Base-by-base conservation (phyloP, 257 asterid genomes). In the Nicotiana undulata region DNA sequence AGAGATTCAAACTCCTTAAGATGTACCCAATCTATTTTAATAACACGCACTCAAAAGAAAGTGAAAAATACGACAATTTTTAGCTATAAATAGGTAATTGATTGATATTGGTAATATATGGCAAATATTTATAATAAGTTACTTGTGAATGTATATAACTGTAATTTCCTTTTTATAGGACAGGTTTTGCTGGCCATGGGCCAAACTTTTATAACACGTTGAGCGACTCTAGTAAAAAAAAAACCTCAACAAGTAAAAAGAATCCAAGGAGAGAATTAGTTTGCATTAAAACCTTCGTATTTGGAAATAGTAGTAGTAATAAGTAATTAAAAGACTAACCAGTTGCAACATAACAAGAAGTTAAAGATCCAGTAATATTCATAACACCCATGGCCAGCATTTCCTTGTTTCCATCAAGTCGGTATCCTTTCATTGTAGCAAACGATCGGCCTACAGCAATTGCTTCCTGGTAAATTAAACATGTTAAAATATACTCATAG, bases 391-490 rank as follows among this genome's bases (percentile, higher is more conserved):
- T 78, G 2, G 91, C 89, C 28, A 86, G 29, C 91, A 88, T 88
- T 81, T 88, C 91, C 72, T 86, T 84, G 67, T 88, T 88, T 81
- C 91, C 91, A 83, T 88, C 85, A 63, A 88, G 83, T 79, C 79
- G 85, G 85, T 88, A 88, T 28, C 86, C 86, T 78, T 81, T 84
- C 46, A 84, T 46, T 12, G 87, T 76, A 4, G 91, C 91, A 51
- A 88, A 88, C 20, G 88, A 84, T 75, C 89, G 70, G 0, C 91
- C 91, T 28, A 88, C 89, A 20, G 91, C 91, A 74, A 88, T 82
- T 1, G 89, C 91, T 88, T 88, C 91, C 90, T 84, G 83, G 11
- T 40, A 40, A 40, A 40, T 7, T 40, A 40, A 8, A 40, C 32
- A 29, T 3, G 46, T 40, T 40, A 40, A 40, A 40, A 40, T 40